Conservation (phyloP, 257 asterid species). For the Nicotiana noctiflora region DNA sequence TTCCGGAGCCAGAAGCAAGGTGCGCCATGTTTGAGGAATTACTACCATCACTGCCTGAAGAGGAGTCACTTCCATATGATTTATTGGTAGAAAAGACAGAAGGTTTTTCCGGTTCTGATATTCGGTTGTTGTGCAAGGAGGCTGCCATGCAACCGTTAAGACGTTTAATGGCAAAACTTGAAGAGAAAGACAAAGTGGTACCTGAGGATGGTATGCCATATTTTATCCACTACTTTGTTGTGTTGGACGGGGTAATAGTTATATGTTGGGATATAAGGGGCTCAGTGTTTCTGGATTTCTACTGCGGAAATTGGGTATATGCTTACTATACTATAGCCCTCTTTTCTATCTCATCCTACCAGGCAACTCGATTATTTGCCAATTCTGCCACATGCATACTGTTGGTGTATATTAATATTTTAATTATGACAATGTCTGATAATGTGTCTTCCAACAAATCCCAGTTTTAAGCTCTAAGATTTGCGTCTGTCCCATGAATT, state of each 20-base stretch:
- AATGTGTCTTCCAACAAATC: not conserved
- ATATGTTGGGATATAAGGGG: not conserved
- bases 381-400: not conserved
- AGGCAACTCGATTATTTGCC: not conserved
- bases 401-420: not conserved
- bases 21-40: constrained; percentile 82
- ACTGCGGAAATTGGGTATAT: not conserved
- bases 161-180: constrained; percentile 71
- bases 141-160: constrained; percentile 98
- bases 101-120: constrained; percentile 93
- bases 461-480: not conserved
- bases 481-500: not conserved
- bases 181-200: constrained; percentile 50
- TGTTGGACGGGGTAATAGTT: not conserved
- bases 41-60: constrained; percentile 45
- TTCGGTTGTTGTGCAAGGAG: constrained; percentile 88
- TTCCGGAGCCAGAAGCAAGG: constrained; percentile 94
- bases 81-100: constrained; percentile 61
- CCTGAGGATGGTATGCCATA: constrained; percentile 73
- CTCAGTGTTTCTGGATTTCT: not conserved
- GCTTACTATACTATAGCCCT: not conserved
- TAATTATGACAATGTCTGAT: not conserved
- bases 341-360: not conserved
- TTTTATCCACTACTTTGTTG: not conserved
- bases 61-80: constrained; percentile 63